These are phyloP conservation scores for Corchorus capsularis DNA, from an alignment of 345 rosid species.

Conservation along the genomic window DNA sequence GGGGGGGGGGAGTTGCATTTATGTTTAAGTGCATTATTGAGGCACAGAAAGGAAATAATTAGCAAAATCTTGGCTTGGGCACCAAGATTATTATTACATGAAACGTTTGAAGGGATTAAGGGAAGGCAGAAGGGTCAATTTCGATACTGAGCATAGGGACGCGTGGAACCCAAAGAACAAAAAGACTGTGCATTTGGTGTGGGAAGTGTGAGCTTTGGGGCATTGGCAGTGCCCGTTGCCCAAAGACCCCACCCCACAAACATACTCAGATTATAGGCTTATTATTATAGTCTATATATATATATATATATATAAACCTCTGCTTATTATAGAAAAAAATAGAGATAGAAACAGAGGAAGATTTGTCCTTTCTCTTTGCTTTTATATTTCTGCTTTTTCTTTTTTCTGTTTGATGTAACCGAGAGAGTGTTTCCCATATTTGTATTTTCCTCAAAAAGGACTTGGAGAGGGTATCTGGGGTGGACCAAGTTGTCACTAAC, in stretches of 20 bases:
- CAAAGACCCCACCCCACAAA: background rate
- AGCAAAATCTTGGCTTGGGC: background rate
- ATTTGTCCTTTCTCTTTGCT: background rate
- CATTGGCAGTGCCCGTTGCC: background rate
- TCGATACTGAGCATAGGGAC: background rate
- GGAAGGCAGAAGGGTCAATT: too few relatives aligned
- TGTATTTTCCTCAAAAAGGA: background rate
- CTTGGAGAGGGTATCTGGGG: background rate
- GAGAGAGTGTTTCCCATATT: background rate
- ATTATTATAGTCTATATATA: too few relatives aligned
- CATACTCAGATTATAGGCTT: background rate
- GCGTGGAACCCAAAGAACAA: constrained; percentile 10
- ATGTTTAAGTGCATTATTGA: background rate
- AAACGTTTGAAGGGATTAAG: too few relatives aligned
- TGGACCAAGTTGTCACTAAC: background rate
- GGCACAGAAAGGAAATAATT: background rate
- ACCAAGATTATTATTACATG: background rate
- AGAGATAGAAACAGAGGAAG: background rate
- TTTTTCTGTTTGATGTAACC: background rate
- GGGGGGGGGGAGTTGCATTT: too few relatives aligned
- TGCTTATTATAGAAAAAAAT: too few relatives aligned
- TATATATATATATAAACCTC: background rate
- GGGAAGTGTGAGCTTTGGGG: constrained; percentile 2
- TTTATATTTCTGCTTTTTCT: too few relatives aligned
- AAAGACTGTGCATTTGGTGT: constrained; percentile 4